These are phyloP conservation scores for Quercus dentata DNA, from an alignment of 306 rosid genomes.

Conservation along the genomic window DNA sequence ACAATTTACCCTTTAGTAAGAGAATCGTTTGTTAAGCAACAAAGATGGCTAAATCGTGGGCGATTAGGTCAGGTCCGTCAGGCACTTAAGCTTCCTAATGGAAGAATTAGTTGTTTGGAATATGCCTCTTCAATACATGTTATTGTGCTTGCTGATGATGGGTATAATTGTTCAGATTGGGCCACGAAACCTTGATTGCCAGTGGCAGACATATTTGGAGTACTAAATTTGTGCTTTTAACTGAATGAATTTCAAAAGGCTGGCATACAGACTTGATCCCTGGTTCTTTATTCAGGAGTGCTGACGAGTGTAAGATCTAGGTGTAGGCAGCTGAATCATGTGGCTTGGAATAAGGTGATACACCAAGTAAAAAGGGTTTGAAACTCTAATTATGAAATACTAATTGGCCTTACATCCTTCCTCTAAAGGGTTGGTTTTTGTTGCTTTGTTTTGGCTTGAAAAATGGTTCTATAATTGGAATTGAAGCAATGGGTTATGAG, in stretches of 20 bases:
- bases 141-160: not conserved
- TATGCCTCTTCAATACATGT: not conserved
- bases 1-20: not conserved
- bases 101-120: not conserved
- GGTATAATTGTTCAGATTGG: not conserved
- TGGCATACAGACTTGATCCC: not conserved
- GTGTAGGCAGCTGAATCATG: not conserved
- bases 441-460: not conserved
- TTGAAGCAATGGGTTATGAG: not conserved
- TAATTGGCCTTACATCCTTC: not conserved
- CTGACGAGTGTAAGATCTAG: not conserved
- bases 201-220: not conserved
- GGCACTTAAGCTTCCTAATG: not conserved
- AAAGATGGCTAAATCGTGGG: not conserved
- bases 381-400: not conserved
- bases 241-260: not conserved
- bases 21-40: not conserved
- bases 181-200: not conserved
- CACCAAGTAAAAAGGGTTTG: not conserved
- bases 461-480: not conserved
- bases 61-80: not conserved
- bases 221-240: not conserved
- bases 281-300: not conserved
- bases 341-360: not conserved
- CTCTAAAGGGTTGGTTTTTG: not conserved